phyloP scores from a whole-genome alignment of 2,329 filamentous ascomycete species.

The Lasiodiplodia sp. region DNA sequence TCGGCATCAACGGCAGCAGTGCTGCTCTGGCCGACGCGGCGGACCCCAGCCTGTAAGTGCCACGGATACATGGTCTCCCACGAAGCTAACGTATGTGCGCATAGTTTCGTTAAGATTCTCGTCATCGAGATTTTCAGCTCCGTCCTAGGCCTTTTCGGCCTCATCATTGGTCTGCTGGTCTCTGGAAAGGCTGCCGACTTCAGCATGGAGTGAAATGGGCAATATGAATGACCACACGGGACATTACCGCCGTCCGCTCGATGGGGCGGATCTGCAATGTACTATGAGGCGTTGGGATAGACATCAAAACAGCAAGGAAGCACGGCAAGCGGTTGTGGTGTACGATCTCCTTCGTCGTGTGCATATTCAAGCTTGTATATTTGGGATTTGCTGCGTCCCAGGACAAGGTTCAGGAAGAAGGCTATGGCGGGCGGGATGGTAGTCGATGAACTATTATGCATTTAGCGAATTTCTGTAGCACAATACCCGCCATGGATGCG shows the following conservation, averaged over 20 bases:
- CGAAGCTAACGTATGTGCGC: slow-evolving; percentile 30
- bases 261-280: slow-evolving; percentile 11
- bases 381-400: slow-evolving; percentile 4
- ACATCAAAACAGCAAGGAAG: slow-evolving; percentile 15
- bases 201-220: slow-evolving; percentile 34
- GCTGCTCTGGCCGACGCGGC: slow-evolving; percentile 95
- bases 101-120: slow-evolving; percentile 95
- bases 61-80: not conserved
- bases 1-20: slow-evolving; percentile 97
- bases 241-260: slow-evolving; percentile 12
- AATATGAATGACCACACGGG: slow-evolving; percentile 30
- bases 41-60: slow-evolving; percentile 81
- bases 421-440: not conserved
- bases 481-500: slow-evolving; percentile 24
- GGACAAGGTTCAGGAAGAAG: not conserved
- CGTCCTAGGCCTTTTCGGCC: slow-evolving; percentile 91
- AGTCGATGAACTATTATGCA: slow-evolving; percentile 12
- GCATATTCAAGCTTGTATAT: slow-evolving; percentile 27
- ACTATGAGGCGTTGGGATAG: slow-evolving; percentile 29
- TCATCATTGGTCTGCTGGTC: slow-evolving; percentile 92
- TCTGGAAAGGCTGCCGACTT: slow-evolving; percentile 85
- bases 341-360: slow-evolving; percentile 17
- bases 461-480: slow-evolving; percentile 27
- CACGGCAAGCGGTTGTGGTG: not conserved
- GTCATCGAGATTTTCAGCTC: slow-evolving; percentile 99